These are phyloP conservation scores for Tolypocladium inflatum DNA, from an alignment of 2,329 filamentous ascomycete genomes.

Conservation along the genomic window DNA sequence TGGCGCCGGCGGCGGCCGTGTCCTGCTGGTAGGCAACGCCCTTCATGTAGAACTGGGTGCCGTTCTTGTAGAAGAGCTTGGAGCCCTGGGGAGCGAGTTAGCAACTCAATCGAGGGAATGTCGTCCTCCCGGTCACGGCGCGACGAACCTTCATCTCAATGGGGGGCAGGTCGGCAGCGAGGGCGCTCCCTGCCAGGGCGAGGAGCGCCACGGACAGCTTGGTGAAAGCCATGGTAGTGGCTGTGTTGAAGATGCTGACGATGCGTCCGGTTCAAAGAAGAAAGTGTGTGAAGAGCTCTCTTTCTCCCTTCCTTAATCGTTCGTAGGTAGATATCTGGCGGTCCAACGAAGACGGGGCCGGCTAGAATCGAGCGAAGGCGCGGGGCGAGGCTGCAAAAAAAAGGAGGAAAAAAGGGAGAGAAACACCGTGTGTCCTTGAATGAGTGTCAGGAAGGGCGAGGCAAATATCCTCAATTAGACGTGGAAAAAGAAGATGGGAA, in stretches of 20 bases:
- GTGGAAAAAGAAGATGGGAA: background rate
- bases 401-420: background rate
- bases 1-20: slow-evolving; percentile 43
- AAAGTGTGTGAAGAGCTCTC: background rate
- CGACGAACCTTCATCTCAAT: slow-evolving; percentile 58
- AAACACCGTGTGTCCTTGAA: background rate
- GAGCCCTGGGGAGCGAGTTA: slow-evolving; percentile 41
- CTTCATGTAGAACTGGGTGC: slow-evolving; percentile 65
- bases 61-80: slow-evolving; percentile 83
- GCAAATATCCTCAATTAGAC: background rate
- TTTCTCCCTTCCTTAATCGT: background rate
- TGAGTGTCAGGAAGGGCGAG: slow-evolving; percentile 6
- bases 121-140: background rate
- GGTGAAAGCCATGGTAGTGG: slow-evolving; percentile 22
- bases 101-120: background rate
- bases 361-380: background rate
- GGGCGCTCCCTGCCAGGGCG: slow-evolving; percentile 30
- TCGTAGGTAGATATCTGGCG: background rate
- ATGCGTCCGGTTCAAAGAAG: background rate
- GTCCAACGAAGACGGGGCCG: background rate
- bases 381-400: background rate
- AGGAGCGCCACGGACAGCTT: slow-evolving; percentile 23
- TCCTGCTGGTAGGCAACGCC: slow-evolving; percentile 95
- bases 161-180: slow-evolving; percentile 39
- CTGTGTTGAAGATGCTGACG: background rate